Percentiles rank a stretch among this genome's conserved stretches.
These are phyloP conservation scores for Otatea glauca DNA, from an alignment of 176 grass and related monocot species.

Conservation along the genomic window DNA sequence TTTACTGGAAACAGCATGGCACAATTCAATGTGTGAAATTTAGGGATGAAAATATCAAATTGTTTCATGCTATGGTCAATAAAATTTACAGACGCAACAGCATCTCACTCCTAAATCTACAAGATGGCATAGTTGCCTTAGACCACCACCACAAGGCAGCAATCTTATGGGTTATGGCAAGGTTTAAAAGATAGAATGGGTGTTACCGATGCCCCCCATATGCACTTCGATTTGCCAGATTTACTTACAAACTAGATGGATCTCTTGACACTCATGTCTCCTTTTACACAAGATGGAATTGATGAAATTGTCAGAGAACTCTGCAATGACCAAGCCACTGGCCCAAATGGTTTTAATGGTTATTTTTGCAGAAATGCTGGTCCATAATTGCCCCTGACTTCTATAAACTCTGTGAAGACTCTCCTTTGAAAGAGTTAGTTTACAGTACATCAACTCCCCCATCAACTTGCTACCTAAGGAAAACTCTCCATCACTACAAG, in stretches of 20 bases:
- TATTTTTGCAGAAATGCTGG: not conserved
- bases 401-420: not conserved
- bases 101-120: not conserved
- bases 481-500: constrained; percentile 6
- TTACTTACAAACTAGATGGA: not conserved
- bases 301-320: no score
- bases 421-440: constrained; percentile 7
- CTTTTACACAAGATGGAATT: not conserved
- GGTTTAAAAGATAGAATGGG: not conserved
- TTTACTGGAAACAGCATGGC: not conserved
- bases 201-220: not conserved
- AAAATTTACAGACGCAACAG: not conserved
- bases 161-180: not conserved
- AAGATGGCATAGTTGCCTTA: not conserved
- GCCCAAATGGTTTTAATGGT: not conserved
- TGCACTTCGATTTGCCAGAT: not conserved
- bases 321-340: not conserved
- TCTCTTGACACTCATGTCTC: not conserved
- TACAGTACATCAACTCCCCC: not conserved
- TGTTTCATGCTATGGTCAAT: constrained; percentile 12
- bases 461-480: not conserved
- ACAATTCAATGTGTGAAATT: not conserved
- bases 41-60: not conserved
- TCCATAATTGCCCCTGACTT: not conserved
- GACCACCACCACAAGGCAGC: not conserved